Evolutionary conservation across 306 rosid species (phyloP).

Genomic region (Sindora glabra): DNA sequence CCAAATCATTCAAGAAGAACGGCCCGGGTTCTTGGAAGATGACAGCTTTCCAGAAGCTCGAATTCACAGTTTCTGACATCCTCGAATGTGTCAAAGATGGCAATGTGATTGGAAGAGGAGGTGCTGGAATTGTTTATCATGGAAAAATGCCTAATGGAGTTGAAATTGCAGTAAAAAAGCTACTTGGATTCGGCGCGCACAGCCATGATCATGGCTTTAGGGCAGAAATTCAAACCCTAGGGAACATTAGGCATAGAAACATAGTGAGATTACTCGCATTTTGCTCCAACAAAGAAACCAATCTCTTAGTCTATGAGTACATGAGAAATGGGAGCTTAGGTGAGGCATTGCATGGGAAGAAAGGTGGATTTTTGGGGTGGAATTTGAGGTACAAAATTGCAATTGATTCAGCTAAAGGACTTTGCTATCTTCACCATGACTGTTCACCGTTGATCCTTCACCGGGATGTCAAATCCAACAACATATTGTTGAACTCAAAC

Average conservation of each 20-base stretch:
- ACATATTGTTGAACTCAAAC: conserved; percentile 65
- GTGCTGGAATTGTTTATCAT: conserved; percentile 89
- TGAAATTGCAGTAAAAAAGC: conserved; percentile 73
- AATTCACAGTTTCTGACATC: conserved; percentile 58
- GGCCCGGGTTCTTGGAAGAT: conserved; percentile 58
- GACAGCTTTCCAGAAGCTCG: conserved; percentile 67
- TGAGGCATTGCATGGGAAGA: conserved; percentile 63
- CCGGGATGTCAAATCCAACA: conserved; percentile 81
- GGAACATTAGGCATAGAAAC: conserved; percentile 82
- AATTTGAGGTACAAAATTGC: conserved; percentile 68
- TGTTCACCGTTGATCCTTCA: conserved; percentile 77
- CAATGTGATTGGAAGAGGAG: conserved; percentile 81
- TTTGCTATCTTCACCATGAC: conserved; percentile 87
- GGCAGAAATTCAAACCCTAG: conserved; percentile 81
- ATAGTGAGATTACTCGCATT: conserved; percentile 73
- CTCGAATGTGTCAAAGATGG: conserved; percentile 84
- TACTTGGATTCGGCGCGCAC: conserved; percentile 57
- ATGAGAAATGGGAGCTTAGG: conserved; percentile 90
- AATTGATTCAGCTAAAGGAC: conserved; percentile 72
- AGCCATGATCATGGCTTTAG: conserved; percentile 71
- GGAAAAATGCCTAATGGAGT: conserved; percentile 83
- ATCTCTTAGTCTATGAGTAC: conserved; percentile 75
- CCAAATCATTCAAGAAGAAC: conserved; percentile 45
- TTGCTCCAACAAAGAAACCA: conserved; percentile 69
- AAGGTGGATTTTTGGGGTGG: conserved; percentile 57